Conservation (phyloP, 2,329 filamentous ascomycete genomes). For the Aspergillus sp. region DNA sequence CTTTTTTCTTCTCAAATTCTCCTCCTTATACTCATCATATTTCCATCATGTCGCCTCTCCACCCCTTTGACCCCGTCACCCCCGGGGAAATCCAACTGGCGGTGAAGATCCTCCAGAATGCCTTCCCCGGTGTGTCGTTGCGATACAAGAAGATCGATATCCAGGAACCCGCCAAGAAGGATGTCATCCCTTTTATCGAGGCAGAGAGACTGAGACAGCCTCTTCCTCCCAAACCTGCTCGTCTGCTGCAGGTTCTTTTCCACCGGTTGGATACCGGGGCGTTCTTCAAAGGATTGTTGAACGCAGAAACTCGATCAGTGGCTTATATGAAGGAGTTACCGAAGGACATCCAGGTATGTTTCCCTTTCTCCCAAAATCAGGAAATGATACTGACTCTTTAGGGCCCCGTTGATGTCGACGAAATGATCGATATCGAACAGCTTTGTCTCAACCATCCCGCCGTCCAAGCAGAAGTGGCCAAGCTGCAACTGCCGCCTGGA, state of each 20-base stretch:
- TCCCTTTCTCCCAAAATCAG: too few species aligned
- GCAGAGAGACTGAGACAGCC: slow-evolving; percentile 54
- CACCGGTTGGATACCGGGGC: slow-evolving; percentile 36
- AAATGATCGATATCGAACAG: slow-evolving; percentile 56
- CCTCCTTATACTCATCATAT: neutral
- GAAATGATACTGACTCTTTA: slow-evolving; percentile 40
- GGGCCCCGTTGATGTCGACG: slow-evolving; percentile 55
- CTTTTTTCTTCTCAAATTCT: neutral
- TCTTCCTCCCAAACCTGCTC: slow-evolving; percentile 47
- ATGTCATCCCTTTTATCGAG: slow-evolving; percentile 57
- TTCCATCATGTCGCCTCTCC: slow-evolving; percentile 19
- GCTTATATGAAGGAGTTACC: slow-evolving; percentile 40
- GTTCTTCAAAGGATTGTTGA: slow-evolving; percentile 39
- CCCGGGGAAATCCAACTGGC: slow-evolving; percentile 36
- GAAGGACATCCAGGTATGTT: slow-evolving; percentile 41
- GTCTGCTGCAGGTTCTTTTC: slow-evolving; percentile 51
- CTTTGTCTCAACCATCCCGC: slow-evolving; percentile 51
- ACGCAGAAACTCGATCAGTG: slow-evolving; percentile 31
- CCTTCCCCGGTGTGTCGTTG: slow-evolving; percentile 32
- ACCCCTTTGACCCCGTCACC: slow-evolving; percentile 38
- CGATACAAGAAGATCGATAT: slow-evolving; percentile 64
- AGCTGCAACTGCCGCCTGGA: slow-evolving; percentile 54
- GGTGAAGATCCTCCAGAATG: slow-evolving; percentile 31
- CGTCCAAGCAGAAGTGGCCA: slow-evolving; percentile 56
- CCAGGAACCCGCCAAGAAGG: slow-evolving; percentile 59